Percentiles rank a stretch among this genome's conserved stretches.
Conservation (phyloP, 768 basidiomycete genomes). For the Russula brevipes region DNA sequence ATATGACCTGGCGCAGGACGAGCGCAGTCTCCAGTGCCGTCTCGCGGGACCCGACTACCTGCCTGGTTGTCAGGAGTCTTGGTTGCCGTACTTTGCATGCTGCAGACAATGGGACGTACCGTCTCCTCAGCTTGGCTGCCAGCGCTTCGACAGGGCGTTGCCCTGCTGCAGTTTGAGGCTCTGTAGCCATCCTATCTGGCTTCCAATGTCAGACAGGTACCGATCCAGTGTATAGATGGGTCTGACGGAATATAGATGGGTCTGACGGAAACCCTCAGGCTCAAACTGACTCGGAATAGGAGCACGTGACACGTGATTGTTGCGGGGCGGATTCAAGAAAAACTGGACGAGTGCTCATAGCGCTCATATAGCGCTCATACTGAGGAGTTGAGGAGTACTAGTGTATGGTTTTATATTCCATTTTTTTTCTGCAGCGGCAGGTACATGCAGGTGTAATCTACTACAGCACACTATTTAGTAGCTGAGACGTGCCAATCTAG, state of each 20-base stretch:
- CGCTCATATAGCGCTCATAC: no score
- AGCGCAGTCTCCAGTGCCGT: constrained; percentile 87
- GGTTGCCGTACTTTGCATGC: constrained; percentile 12
- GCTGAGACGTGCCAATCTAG: constrained; percentile 85
- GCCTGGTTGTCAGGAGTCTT: constrained; percentile 43
- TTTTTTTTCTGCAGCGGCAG: no score
- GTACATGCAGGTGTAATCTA: no score
- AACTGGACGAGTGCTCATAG: no score
- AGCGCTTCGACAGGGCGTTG: constrained; percentile 63
- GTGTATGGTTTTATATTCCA: no score
- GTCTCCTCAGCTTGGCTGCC: constrained; percentile 62
- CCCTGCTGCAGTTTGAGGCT: constrained; percentile 36
- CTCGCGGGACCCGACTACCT: constrained; percentile 85
- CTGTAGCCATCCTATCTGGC: constrained; percentile 39
- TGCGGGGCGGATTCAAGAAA: no score
- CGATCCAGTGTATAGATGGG: neutral
- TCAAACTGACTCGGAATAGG: no score
- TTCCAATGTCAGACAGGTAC: neutral
- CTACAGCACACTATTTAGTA: constrained; percentile 4
- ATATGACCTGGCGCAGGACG: constrained; percentile 84
- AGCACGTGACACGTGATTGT: constrained; percentile 9
- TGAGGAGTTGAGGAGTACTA: no score
- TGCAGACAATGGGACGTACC: constrained; percentile 44
- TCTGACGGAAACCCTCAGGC: no score
- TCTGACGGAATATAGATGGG: no score